Evolutionary conservation across 1,139 yeast species (phyloP).

Genomic region (Ogataea hybrid): DNA sequence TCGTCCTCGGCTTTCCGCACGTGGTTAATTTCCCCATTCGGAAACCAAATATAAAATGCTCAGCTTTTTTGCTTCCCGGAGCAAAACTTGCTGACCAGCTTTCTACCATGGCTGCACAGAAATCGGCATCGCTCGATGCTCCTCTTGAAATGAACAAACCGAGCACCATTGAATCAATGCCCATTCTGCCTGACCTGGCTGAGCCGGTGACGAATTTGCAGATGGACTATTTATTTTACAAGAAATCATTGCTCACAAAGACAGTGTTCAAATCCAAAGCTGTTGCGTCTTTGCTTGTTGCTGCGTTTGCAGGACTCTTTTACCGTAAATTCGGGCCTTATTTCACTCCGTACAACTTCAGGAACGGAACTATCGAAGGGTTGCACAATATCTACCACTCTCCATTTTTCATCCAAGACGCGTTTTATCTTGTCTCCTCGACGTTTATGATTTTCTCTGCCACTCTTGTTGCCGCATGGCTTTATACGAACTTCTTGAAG

Average conservation of each 20-base stretch:
- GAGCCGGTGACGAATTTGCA: slow-evolving; percentile 61
- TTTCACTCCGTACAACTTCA: slow-evolving; percentile 22
- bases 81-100: neutral
- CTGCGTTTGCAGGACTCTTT: slow-evolving; percentile 26
- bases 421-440: slow-evolving; percentile 30
- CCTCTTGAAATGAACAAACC: slow-evolving; percentile 53
- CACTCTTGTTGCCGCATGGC: slow-evolving; percentile 32
- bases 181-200: slow-evolving; percentile 53
- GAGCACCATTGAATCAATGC: slow-evolving; percentile 45
- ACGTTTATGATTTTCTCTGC: slow-evolving; percentile 26
- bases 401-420: slow-evolving; percentile 35
- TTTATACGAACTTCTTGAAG: slow-evolving; percentile 38
- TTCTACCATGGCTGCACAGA: slow-evolving; percentile 5
- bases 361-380: slow-evolving; percentile 18
- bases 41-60: slow-evolving; percentile 1
- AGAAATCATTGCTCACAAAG: slow-evolving; percentile 51
- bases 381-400: slow-evolving; percentile 35
- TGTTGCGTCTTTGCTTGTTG: slow-evolving; percentile 34
- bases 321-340: slow-evolving; percentile 39
- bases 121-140: slow-evolving; percentile 8
- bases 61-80: neutral
- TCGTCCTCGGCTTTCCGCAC: slow-evolving; percentile 10
- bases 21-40: slow-evolving; percentile 14
- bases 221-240: slow-evolving; percentile 60
- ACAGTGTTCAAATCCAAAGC: slow-evolving; percentile 49